Evolutionary conservation across 2,329 filamentous ascomycete species (phyloP).

Genomic region (Dactylella cylindrospora): DNA sequence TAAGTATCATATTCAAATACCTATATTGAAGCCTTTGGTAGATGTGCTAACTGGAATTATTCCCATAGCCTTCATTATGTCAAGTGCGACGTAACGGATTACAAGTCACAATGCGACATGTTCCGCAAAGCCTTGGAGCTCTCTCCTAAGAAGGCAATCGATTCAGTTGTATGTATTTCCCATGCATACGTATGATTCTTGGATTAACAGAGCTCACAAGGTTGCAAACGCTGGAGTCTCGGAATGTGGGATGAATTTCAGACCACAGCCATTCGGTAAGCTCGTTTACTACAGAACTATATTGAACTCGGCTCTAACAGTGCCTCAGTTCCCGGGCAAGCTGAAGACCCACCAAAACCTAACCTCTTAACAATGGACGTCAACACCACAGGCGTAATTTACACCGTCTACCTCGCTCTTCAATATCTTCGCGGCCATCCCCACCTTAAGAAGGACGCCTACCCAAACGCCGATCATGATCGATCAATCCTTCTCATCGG

Average conservation of each 20-base stretch:
- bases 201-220: conserved; percentile 10
- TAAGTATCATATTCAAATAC: conserved; percentile 6
- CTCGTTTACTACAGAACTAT: conserved; percentile 15
- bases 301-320: conserved; percentile 17
- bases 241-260: conserved; percentile 50
- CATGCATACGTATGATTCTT: not conserved
- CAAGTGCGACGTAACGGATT: conserved; percentile 66
- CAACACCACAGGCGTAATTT: conserved; percentile 65
- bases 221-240: conserved; percentile 66
- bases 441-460: conserved; percentile 28
- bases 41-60: not conserved
- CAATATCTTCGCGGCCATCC: conserved; percentile 60
- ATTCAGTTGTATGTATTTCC: conserved; percentile 43
- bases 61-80: conserved; percentile 58
- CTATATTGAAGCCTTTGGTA: not conserved
- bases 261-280: conserved; percentile 54
- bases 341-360: conserved; percentile 57
- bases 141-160: conserved; percentile 53
- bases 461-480: conserved; percentile 55
- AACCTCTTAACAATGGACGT: conserved; percentile 61
- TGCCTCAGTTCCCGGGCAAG: conserved; percentile 46
- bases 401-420: conserved; percentile 66
- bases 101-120: conserved; percentile 64
- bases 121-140: conserved; percentile 62
- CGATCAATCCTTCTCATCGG: conserved; percentile 65